Evolutionary conservation across 352 stramenopile genomes (phyloP).

Genomic region (Phytophthora sojae): DNA sequence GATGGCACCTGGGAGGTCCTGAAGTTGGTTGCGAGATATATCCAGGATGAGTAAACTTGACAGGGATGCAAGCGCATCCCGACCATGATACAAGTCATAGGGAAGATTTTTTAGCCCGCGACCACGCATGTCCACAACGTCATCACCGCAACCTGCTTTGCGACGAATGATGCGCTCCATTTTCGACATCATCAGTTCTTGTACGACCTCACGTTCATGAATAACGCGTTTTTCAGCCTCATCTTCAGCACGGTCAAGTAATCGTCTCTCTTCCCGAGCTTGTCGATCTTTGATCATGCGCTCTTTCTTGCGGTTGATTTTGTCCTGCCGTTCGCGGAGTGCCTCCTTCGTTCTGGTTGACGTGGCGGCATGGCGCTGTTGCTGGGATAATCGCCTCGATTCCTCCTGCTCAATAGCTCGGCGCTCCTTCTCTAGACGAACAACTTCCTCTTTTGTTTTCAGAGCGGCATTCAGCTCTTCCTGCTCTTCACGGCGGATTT

Average conservation of each 20-base stretch:
- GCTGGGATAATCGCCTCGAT: conserved; percentile 48
- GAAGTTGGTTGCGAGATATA: conserved; percentile 62
- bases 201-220: conserved; percentile 57
- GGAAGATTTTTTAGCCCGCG: conserved; percentile 52
- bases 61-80: conserved; percentile 56
- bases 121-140: conserved; percentile 53
- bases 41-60: conserved; percentile 76
- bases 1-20: conserved; percentile 48
- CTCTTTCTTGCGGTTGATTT: conserved; percentile 66
- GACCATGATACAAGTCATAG: conserved; percentile 52
- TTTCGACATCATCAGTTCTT: conserved; percentile 65
- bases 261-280: conserved; percentile 57
- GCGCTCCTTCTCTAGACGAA: conserved; percentile 54
- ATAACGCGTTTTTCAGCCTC: conserved; percentile 53
- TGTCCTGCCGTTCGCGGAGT: conserved; percentile 68
- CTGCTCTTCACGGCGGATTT: conserved; percentile 52
- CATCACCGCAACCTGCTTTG: conserved; percentile 64
- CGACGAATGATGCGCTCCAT: conserved; percentile 56
- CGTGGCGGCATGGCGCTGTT: conserved; percentile 60
- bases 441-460: conserved; percentile 62
- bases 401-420: conserved; percentile 57
- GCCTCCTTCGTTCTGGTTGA: conserved; percentile 66
- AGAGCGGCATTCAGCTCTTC: conserved; percentile 59
- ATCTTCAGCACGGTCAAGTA: conserved; percentile 46
- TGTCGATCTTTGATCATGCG: conserved; percentile 67